phyloP scores from a whole-genome alignment of 176 grass and related monocot species.

The Chloris gayana region DNA sequence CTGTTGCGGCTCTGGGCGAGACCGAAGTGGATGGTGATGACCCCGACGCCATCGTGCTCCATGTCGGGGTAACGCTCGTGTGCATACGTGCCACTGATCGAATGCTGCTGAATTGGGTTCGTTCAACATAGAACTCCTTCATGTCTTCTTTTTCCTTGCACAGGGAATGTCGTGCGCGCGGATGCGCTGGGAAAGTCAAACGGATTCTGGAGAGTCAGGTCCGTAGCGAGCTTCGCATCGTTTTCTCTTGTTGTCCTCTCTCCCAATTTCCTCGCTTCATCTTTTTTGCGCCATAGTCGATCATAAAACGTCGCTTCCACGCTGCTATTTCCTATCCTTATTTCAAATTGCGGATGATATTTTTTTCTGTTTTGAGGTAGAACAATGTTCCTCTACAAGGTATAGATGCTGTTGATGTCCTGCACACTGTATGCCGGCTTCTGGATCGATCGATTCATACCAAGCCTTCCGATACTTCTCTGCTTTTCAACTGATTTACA shows the following conservation, averaged over 20 bases:
- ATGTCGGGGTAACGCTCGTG: slow-evolving; percentile 57
- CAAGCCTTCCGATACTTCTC: too few species aligned
- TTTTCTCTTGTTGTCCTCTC: not conserved
- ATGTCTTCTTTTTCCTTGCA: not conserved
- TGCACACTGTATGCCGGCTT: too few species aligned
- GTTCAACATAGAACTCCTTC: not conserved
- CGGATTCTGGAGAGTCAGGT: slow-evolving; percentile 80
- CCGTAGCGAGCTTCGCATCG: not conserved
- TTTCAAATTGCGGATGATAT: too few species aligned
- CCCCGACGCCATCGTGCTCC: slow-evolving; percentile 68
- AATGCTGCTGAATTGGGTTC: not conserved
- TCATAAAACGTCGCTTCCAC: too few species aligned
- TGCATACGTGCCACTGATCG: not conserved
- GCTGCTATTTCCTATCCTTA: too few species aligned
- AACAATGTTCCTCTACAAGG: too few species aligned
- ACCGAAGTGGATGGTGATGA: slow-evolving; percentile 20
- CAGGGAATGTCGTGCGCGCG: slow-evolving; percentile 88
- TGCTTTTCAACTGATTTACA: not conserved
- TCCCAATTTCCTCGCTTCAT: not conserved
- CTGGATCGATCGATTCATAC: too few species aligned
- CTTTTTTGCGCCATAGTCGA: not conserved
- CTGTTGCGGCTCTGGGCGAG: slow-evolving; percentile 44
- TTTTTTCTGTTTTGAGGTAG: too few species aligned
- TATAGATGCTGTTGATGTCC: too few species aligned
- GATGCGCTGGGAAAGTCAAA: slow-evolving; percentile 78